A percentile compares a stretch with the other conserved stretches of the same genome.
Conservation (phyloP, 345 rosid genomes). For the Punica granatum region DNA sequence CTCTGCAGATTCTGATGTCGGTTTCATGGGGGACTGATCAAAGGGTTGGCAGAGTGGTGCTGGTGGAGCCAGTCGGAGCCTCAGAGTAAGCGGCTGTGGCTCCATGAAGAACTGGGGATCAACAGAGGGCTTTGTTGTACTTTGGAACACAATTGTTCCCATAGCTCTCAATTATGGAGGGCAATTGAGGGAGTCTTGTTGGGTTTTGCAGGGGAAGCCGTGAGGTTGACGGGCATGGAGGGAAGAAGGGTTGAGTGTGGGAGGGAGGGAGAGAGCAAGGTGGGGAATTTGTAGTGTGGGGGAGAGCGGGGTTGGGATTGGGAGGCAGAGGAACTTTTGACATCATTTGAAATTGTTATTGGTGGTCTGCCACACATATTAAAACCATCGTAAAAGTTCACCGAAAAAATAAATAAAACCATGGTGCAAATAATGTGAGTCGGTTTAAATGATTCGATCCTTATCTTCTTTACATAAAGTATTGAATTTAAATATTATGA, state of each 20-base stretch:
- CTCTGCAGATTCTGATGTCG: neutral
- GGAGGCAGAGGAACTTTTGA: conserved; percentile 11
- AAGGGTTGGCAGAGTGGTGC: conserved; percentile 20
- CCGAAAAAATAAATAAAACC: no score
- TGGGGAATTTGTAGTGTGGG: conserved; percentile 46
- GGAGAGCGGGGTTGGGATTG: conserved; percentile 2
- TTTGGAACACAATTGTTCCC: conserved; percentile 69
- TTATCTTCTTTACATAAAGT: no score
- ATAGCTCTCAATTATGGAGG: conserved; percentile 14
- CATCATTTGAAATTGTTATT: conserved; percentile 35
- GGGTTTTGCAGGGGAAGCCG: neutral
- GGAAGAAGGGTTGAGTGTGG: conserved; percentile 22
- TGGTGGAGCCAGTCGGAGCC: conserved; percentile 53
- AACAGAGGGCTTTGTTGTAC: conserved; percentile 38
- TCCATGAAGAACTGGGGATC: conserved; percentile 48
- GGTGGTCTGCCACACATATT: conserved; percentile 28
- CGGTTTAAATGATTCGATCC: no score
- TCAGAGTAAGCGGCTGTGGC: conserved; percentile 45
- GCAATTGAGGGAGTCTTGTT: neutral
- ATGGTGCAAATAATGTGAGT: no score
- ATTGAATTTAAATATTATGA: no score
- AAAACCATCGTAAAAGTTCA: no score
- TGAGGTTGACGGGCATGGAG: neutral
- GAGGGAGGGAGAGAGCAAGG: conserved; percentile 19
- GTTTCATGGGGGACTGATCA: conserved; percentile 5